Percentiles rank a stretch among this genome's conserved stretches.
These are phyloP conservation scores for Penicillium sp. DNA, from an alignment of 2,329 filamentous ascomycete genomes.

Conservation along the genomic window DNA sequence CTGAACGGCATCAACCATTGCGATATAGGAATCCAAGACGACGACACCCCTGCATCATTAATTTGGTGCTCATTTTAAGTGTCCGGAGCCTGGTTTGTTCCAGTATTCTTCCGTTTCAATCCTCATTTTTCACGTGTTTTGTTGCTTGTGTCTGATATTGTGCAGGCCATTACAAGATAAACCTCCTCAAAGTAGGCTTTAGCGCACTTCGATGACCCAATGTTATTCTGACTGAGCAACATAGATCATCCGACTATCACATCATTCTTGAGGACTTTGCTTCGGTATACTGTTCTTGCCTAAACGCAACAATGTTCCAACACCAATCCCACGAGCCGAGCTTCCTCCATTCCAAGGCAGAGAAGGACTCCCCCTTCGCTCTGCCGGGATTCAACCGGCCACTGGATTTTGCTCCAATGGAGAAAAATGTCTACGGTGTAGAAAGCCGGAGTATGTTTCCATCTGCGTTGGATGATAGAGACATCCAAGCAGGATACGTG, in stretches of 20 bases:
- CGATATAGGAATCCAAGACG: constrained; percentile 6
- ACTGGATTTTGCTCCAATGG: constrained; percentile 24
- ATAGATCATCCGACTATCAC: not conserved
- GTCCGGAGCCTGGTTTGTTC: not conserved
- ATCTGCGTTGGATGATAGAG: constrained; percentile 32
- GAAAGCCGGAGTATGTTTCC: constrained; percentile 31
- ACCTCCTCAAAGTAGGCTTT: not conserved
- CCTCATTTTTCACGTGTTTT: not conserved
- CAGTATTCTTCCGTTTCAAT: not conserved
- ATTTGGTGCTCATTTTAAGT: not conserved
- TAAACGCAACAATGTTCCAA: constrained; percentile 21
- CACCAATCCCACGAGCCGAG: constrained; percentile 8
- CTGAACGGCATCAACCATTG: not conserved
- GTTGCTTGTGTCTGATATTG: not conserved
- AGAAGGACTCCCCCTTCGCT: constrained; percentile 16
- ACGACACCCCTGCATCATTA: constrained; percentile 25
- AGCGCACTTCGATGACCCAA: not conserved
- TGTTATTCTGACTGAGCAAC: not conserved
- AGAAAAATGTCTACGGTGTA: constrained; percentile 30
- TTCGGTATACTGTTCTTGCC: not conserved
- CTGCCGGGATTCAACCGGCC: constrained; percentile 37
- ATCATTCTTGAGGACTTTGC: not conserved
- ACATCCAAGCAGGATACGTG: constrained; percentile 28
- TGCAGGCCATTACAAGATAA: not conserved
- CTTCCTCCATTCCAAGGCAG: constrained; percentile 7